These are phyloP conservation scores for Fusarium robinianum DNA, from an alignment of 2,329 filamentous ascomycete genomes.

Conservation along the genomic window DNA sequence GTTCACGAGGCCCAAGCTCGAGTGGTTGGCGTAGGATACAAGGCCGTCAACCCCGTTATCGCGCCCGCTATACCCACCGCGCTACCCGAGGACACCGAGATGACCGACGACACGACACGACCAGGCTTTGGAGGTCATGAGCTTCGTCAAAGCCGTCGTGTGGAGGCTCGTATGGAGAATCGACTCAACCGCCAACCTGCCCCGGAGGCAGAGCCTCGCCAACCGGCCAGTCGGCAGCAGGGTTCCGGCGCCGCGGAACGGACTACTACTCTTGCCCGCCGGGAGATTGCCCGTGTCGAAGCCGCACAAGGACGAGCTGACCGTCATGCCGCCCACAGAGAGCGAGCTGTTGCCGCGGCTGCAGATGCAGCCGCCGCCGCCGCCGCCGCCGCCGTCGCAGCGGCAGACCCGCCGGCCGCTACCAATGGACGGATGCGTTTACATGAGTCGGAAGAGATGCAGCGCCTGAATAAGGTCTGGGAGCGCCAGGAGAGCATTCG, in stretches of 20 bases:
- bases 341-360: slow-evolving; percentile 43
- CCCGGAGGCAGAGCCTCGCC: slow-evolving; percentile 29
- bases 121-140: slow-evolving; percentile 43
- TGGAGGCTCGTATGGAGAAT: slow-evolving; percentile 40
- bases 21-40: slow-evolving; percentile 41
- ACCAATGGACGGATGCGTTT: slow-evolving; percentile 44
- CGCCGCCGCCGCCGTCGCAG: slow-evolving; percentile 33
- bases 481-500: slow-evolving; percentile 56
- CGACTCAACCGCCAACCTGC: slow-evolving; percentile 38
- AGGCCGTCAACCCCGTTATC: slow-evolving; percentile 33
- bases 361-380: slow-evolving; percentile 40
- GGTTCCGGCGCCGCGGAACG: slow-evolving; percentile 48
- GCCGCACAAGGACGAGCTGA: slow-evolving; percentile 57
- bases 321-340: slow-evolving; percentile 50
- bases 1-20: slow-evolving; percentile 56
- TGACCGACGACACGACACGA: slow-evolving; percentile 20
- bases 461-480: slow-evolving; percentile 61
- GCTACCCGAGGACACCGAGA: slow-evolving; percentile 26
- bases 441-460: slow-evolving; percentile 54
- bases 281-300: slow-evolving; percentile 58
- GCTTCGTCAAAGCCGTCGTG: slow-evolving; percentile 50
- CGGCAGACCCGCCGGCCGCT: too few species aligned
- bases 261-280: slow-evolving; percentile 54
- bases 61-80: slow-evolving; percentile 27
- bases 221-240: slow-evolving; percentile 25